These are phyloP conservation scores for Sungouiella thailandica DNA, from an alignment of 805 yeast genomes.

Conservation along the genomic window DNA sequence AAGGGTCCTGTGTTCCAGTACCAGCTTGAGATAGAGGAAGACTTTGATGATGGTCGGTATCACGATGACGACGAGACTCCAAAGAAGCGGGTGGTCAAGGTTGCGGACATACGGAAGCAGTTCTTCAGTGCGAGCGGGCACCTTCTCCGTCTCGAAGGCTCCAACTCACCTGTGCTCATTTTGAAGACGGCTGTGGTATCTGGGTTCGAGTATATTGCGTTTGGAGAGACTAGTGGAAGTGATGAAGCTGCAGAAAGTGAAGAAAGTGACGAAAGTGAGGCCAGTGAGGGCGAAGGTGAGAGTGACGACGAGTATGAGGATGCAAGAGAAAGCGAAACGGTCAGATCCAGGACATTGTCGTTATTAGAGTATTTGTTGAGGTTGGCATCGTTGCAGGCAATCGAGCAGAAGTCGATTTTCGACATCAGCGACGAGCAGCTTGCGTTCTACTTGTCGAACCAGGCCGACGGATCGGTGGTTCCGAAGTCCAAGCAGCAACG, in stretches of 20 bases:
- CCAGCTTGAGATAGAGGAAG: constrained; percentile 46
- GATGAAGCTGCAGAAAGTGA: no score
- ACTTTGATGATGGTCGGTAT: constrained; percentile 65
- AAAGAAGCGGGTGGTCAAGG: constrained; percentile 25
- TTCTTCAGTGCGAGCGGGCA: constrained; percentile 71
- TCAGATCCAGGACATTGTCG: constrained; percentile 37
- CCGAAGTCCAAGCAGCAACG: constrained; percentile 16
- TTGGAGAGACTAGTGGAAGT: background rate
- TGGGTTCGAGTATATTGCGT: background rate
- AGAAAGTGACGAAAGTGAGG: constrained; percentile 14
- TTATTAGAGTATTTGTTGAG: constrained; percentile 61
- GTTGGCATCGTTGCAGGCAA: constrained; percentile 53
- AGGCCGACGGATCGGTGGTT: constrained; percentile 20
- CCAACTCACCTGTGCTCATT: constrained; percentile 61
- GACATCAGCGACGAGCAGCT: constrained; percentile 64
- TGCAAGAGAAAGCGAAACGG: constrained; percentile 6
- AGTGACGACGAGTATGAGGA: constrained; percentile 9
- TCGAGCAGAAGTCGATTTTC: constrained; percentile 49
- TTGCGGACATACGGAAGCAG: constrained; percentile 43
- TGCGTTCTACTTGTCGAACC: constrained; percentile 57
- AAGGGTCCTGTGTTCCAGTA: constrained; percentile 32
- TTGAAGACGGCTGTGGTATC: constrained; percentile 41
- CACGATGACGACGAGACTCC: constrained; percentile 56
- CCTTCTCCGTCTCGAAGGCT: constrained; percentile 56
- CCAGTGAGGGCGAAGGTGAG: constrained; percentile 3